These are phyloP conservation scores for Boletus rubropictus DNA, from an alignment of 768 basidiomycete species.

Conservation along the genomic window DNA sequence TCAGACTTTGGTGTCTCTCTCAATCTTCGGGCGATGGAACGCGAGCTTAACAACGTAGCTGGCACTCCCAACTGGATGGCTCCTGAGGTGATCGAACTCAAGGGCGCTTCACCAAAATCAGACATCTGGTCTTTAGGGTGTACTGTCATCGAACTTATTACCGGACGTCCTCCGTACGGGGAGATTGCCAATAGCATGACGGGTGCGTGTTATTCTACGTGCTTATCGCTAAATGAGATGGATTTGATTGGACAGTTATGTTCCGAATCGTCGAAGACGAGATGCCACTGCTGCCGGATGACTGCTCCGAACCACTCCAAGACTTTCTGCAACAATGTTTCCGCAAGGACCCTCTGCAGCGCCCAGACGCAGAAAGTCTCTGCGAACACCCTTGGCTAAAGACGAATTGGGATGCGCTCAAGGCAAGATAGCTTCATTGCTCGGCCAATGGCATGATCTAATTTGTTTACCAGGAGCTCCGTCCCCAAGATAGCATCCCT, in stretches of 20 bases:
- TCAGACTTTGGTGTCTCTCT: constrained; percentile 98
- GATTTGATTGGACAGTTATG: constrained; percentile 58
- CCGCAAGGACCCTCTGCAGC: constrained; percentile 73
- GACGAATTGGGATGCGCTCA: constrained; percentile 69
- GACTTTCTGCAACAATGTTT: constrained; percentile 89
- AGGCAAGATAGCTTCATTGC: constrained; percentile 43
- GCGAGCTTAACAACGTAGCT: constrained; percentile 77
- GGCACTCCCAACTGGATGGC: constrained; percentile 99
- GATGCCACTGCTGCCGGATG: constrained; percentile 80
- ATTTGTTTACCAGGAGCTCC: constrained; percentile 52
- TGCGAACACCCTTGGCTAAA: constrained; percentile 92
- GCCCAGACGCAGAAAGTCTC: constrained; percentile 81
- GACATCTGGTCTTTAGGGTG: constrained; percentile 97
- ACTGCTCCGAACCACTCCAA: constrained; percentile 64
- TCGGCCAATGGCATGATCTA: background rate
- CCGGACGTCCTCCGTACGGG: constrained; percentile 86
- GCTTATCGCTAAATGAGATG: background rate
- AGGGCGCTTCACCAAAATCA: constrained; percentile 87
- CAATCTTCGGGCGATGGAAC: constrained; percentile 86
- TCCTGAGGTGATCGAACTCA: constrained; percentile 93
- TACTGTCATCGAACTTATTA: constrained; percentile 90
- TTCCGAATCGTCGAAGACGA: constrained; percentile 95
- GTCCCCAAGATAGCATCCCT: constrained; percentile 91
- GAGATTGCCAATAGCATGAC: constrained; percentile 89
- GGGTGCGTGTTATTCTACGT: constrained; percentile 42